Percentiles rank a stretch among this genome's conserved stretches.
phyloP scores from a whole-genome alignment of 148 eudicot species.

The Linanthus parryae region DNA sequence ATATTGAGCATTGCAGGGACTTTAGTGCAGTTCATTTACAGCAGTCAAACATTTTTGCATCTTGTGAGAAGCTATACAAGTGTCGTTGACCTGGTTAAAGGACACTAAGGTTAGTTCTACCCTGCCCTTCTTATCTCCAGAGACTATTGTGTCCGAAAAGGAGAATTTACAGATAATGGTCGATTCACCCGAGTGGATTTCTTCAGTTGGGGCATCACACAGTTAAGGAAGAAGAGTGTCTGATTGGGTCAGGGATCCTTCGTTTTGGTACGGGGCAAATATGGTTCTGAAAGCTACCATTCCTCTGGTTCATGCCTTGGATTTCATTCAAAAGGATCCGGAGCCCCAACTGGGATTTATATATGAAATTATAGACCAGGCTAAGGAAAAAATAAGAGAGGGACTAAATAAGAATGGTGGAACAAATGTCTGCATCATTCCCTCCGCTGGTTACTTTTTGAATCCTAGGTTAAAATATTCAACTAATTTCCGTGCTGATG shows the following conservation, averaged over 20 bases:
- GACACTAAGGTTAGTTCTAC: slow-evolving; percentile 34
- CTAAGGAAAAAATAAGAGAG: slow-evolving; percentile 50
- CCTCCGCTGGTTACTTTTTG: slow-evolving; percentile 52
- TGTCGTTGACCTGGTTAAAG: slow-evolving; percentile 30
- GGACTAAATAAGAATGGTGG: slow-evolving; percentile 48
- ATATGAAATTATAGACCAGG: slow-evolving; percentile 69
- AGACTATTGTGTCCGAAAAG: slow-evolving; percentile 35
- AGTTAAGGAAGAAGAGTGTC: slow-evolving; percentile 32
- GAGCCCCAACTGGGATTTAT: slow-evolving; percentile 40
- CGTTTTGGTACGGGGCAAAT: slow-evolving; percentile 39
- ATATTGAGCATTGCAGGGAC: slow-evolving; percentile 38
- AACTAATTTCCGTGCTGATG: slow-evolving; percentile 33
- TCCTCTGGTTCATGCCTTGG: slow-evolving; percentile 44
- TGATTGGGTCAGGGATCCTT: slow-evolving; percentile 25
- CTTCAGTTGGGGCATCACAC: slow-evolving; percentile 34
- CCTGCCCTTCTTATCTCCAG: slow-evolving; percentile 42
- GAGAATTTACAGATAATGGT: slow-evolving; percentile 30
- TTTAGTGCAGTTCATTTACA: slow-evolving; percentile 42
- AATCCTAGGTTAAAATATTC: slow-evolving; percentile 40
- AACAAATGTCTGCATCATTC: slow-evolving; percentile 48
- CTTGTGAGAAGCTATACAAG: slow-evolving; percentile 29
- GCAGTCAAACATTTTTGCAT: slow-evolving; percentile 22
- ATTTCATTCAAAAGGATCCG: slow-evolving; percentile 26
- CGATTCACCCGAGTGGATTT: slow-evolving; percentile 40
- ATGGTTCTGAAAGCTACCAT: slow-evolving; percentile 41